Evolutionary conservation across 495 filamentous ascomycete species (phyloP).

Genomic region (Penicillium riverlandense): DNA sequence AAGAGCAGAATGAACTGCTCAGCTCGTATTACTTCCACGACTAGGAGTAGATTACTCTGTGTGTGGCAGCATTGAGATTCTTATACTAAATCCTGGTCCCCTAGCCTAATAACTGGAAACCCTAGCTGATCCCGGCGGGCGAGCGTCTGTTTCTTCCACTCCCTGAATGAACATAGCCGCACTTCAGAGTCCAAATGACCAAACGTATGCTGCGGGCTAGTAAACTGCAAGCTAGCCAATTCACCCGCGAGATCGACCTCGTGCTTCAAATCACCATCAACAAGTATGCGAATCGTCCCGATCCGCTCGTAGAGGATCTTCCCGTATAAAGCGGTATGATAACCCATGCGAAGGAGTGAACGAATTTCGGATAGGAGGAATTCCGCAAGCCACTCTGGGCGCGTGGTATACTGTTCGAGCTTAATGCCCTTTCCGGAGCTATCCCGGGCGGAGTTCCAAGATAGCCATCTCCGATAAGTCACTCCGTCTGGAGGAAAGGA

Average conservation of each 20-base stretch:
- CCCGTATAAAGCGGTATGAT: not conserved
- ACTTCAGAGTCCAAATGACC: not conserved
- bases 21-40: too few relatives aligned
- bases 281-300: conserved; percentile 4
- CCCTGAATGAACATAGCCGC: not conserved
- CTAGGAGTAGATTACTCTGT: too few relatives aligned
- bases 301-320: conserved; percentile 9
- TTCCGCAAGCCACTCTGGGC: not conserved
- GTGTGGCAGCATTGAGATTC: too few relatives aligned
- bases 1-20: too few relatives aligned
- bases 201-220: not conserved
- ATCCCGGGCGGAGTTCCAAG: too few relatives aligned
- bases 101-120: not conserved
- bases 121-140: not conserved
- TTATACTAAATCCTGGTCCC: not conserved
- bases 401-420: not conserved
- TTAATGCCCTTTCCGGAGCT: not conserved
- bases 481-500: not conserved
- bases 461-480: not conserved
- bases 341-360: not conserved
- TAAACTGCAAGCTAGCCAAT: conserved; percentile 1
- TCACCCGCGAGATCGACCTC: not conserved
- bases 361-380: not conserved
- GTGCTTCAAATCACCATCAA: not conserved
- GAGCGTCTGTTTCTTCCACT: conserved; percentile 8